Evolutionary conservation across 2,329 filamentous ascomycete genomes (phyloP).

Genomic region (Gaeumannomyces tritici): DNA sequence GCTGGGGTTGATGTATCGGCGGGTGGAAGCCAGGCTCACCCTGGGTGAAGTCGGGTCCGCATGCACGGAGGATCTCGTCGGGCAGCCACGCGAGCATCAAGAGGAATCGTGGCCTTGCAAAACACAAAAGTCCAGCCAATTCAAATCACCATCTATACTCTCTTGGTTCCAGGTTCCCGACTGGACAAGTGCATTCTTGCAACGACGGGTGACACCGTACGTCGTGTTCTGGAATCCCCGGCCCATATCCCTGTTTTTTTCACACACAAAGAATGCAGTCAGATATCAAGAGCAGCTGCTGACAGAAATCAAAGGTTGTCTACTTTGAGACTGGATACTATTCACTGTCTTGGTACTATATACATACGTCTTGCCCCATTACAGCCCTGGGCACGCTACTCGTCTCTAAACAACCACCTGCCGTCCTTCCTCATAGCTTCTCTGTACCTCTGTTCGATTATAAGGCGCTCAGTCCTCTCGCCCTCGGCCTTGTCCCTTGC

Average conservation of each 20-base stretch:
- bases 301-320: neutral
- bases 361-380: neutral
- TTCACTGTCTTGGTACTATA: no score
- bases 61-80: neutral
- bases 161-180: neutral
- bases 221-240: no score
- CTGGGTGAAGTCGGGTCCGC: neutral
- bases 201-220: no score
- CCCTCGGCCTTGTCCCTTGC: conserved; percentile 56
- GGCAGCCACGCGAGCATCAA: neutral
- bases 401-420: conserved; percentile 74
- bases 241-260: no score
- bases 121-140: neutral
- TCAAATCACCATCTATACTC: neutral
- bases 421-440: conserved; percentile 75
- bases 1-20: no score
- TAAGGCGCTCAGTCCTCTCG: conserved; percentile 49
- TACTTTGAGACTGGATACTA: no score
- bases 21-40: neutral
- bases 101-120: neutral
- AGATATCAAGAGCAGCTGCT: no score
- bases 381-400: conserved; percentile 29
- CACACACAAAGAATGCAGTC: no score
- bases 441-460: conserved; percentile 63
- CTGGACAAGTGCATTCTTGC: no score